Conservation (phyloP, 108 stramenopile species). For the Nitzschia inconspicua region DNA sequence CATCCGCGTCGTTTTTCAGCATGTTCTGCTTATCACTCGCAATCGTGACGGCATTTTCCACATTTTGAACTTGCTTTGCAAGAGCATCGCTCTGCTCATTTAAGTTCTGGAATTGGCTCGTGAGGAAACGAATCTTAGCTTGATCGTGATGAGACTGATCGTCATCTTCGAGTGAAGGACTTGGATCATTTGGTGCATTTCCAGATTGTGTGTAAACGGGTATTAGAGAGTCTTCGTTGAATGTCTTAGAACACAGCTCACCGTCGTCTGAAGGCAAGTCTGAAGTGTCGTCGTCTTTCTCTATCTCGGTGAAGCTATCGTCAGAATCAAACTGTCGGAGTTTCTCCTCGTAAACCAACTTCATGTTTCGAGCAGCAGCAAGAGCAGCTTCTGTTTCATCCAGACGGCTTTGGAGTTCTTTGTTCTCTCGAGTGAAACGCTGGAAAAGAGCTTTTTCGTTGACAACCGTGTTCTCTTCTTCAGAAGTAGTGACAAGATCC, state of each 20-base stretch:
- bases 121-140: background rate
- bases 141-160: too few species aligned
- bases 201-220: too few species aligned
- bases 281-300: background rate
- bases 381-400: background rate
- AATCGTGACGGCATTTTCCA: background rate
- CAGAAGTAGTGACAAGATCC: too few species aligned
- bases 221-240: too few species aligned
- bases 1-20: background rate
- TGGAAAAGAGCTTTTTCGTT: too few species aligned
- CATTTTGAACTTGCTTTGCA: background rate
- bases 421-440: too few species aligned
- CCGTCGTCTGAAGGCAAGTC: too few species aligned
- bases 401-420: background rate
- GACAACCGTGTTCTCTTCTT: too few species aligned
- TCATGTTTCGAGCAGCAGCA: background rate
- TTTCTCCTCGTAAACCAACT: background rate
- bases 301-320: too few species aligned
- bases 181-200: too few species aligned
- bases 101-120: slow-evolving; percentile 1
- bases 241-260: too few species aligned
- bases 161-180: too few species aligned
- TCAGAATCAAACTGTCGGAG: background rate
- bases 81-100: slow-evolving; percentile 5
- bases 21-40: slow-evolving; percentile 1